A percentile compares a stretch with the other conserved stretches of the same genome.
These are phyloP conservation scores for Arthrobotrys musiformis DNA, from an alignment of 2,329 filamentous ascomycete species.

Conservation along the genomic window DNA sequence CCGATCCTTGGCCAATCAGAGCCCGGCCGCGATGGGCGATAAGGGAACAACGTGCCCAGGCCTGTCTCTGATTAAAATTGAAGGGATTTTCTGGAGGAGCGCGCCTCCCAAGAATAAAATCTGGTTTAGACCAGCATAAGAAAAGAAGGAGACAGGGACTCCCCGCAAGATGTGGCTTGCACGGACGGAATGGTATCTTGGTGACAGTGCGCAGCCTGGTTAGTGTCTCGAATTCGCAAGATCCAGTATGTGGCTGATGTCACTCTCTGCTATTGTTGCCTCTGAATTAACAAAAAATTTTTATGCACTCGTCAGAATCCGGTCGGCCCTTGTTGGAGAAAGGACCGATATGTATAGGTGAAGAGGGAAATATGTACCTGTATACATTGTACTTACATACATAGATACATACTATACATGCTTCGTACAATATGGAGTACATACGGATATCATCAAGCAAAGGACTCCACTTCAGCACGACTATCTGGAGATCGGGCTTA, in stretches of 20 bases:
- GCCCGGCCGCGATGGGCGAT: slow-evolving; percentile 28
- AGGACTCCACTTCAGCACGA: slow-evolving; percentile 30
- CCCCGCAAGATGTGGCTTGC: slow-evolving; percentile 56
- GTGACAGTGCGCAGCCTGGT: slow-evolving; percentile 45
- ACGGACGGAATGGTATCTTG: slow-evolving; percentile 46
- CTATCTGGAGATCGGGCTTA: slow-evolving; percentile 52
- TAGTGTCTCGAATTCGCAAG: slow-evolving; percentile 56
- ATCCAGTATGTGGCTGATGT: slow-evolving; percentile 54
- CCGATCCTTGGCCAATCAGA: slow-evolving; percentile 50
- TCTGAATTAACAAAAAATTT: slow-evolving; percentile 5
- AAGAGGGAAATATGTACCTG: slow-evolving; percentile 4
- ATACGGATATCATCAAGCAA: slow-evolving; percentile 6
- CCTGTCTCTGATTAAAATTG: slow-evolving; percentile 55
- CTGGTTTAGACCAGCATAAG: slow-evolving; percentile 24
- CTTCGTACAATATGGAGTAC: too few relatives aligned
- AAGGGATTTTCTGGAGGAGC: slow-evolving; percentile 56
- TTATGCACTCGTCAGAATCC: slow-evolving; percentile 47
- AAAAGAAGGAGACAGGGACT: slow-evolving; percentile 37
- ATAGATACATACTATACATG: background rate
- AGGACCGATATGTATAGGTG: slow-evolving; percentile 21
- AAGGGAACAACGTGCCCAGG: slow-evolving; percentile 51
- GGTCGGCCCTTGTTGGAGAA: slow-evolving; percentile 29
- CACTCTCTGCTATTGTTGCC: slow-evolving; percentile 41
- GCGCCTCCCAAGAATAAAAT: slow-evolving; percentile 48
- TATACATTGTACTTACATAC: background rate